phyloP scores from a whole-genome alignment of 108 stramenopile genomes.

The Cylindrotheca fusiformis region DNA sequence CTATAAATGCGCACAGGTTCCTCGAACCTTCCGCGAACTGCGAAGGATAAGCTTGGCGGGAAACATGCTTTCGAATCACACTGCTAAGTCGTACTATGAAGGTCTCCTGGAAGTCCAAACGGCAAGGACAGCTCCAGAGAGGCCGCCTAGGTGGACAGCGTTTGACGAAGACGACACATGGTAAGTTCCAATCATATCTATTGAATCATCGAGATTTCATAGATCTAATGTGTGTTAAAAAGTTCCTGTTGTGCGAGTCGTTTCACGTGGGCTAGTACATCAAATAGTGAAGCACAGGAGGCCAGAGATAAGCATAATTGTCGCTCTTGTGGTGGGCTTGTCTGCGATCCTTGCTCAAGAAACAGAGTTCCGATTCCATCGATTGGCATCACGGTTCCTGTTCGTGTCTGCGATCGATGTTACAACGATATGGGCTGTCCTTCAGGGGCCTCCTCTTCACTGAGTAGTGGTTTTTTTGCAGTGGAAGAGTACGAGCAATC shows the following conservation, averaged over 20 bases:
- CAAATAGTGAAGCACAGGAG: constrained; percentile 83
- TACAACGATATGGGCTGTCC: constrained; percentile 76
- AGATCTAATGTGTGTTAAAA: too few relatives aligned
- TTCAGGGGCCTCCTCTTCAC: constrained; percentile 20
- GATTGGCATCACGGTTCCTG: constrained; percentile 77
- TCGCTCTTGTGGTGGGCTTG: constrained; percentile 88
- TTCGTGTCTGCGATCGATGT: constrained; percentile 95
- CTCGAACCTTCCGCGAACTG: constrained; percentile 72
- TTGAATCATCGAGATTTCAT: neutral
- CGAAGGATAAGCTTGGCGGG: constrained; percentile 84
- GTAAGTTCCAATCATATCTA: constrained; percentile 10
- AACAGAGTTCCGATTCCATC: constrained; percentile 85
- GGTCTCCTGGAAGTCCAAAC: constrained; percentile 82
- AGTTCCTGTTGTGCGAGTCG: constrained; percentile 76
- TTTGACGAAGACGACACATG: constrained; percentile 84
- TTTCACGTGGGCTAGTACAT: constrained; percentile 96
- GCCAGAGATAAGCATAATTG: constrained; percentile 96
- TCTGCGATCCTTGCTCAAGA: constrained; percentile 92
- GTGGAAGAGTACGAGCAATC: constrained; percentile 8
- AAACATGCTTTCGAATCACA: constrained; percentile 91
- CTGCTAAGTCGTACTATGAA: constrained; percentile 79
- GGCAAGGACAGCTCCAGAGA: constrained; percentile 62
- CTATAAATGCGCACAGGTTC: constrained; percentile 81
- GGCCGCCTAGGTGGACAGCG: constrained; percentile 89
- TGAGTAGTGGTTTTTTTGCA: constrained; percentile 26